Evolutionary conservation across 192 early-diverging fungal genomes (phyloP).

Genomic region (Gigaspora rosea): DNA sequence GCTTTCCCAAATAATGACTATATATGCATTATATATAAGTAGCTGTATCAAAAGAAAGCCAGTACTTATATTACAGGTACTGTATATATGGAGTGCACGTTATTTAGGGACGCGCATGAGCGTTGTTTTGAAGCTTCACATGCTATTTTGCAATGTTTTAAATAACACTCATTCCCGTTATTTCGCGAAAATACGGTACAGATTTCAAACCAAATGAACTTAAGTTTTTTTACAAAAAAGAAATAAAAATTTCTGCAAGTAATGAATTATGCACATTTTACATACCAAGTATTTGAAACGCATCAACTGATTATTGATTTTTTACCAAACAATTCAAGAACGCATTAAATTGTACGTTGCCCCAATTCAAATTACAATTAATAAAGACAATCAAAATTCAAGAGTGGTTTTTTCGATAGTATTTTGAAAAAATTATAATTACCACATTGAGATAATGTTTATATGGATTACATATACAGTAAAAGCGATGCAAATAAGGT

Average conservation of each 20-base stretch:
- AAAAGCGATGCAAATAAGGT: not conserved
- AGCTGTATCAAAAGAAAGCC: too few species aligned
- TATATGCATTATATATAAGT: too few species aligned
- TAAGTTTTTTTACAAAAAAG: not conserved
- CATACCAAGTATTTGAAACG: slow-evolving; percentile 2
- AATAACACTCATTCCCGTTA: too few species aligned
- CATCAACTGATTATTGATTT: slow-evolving; percentile 11
- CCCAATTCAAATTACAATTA: slow-evolving; percentile 15
- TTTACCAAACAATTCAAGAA: not conserved
- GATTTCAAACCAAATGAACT: slow-evolving; percentile 4
- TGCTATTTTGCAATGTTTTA: too few species aligned
- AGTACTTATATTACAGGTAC: too few species aligned
- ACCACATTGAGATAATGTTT: slow-evolving; percentile 9
- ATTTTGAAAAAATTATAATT: not conserved
- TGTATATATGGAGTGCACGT: too few species aligned
- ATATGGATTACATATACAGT: slow-evolving; percentile 22
- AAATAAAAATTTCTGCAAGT: not conserved
- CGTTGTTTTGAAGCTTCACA: too few species aligned
- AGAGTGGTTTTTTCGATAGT: not conserved
- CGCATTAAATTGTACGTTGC: not conserved
- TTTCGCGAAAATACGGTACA: too few species aligned
- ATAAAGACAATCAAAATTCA: slow-evolving; percentile 2
- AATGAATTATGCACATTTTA: slow-evolving; percentile 13
- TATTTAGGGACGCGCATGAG: too few species aligned
- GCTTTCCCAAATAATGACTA: too few species aligned